A percentile compares a stretch with the other conserved stretches of the same genome.
Evolutionary conservation across 306 rosid genomes (phyloP).

Genomic region (Pyrus pyrifolia): DNA sequence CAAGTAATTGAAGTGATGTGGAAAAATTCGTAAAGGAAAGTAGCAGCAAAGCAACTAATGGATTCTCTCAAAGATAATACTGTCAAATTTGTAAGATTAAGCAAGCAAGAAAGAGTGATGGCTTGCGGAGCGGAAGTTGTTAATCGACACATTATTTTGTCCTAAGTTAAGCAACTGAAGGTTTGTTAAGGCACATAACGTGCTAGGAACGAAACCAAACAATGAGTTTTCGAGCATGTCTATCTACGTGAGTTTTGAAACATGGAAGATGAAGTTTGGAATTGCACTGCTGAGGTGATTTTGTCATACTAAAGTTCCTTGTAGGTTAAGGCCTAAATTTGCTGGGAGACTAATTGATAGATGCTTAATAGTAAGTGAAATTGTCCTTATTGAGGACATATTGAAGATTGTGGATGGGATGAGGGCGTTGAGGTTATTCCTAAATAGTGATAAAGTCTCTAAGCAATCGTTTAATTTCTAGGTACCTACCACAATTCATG

Average conservation of each 20-base stretch:
- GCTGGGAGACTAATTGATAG: conserved; percentile 11
- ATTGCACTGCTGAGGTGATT: not conserved
- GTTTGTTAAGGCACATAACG: not conserved
- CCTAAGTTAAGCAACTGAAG: not conserved
- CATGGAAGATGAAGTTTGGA: conserved; percentile 16
- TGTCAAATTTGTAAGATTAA: not conserved
- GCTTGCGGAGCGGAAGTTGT: not conserved
- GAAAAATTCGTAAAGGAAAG: not conserved
- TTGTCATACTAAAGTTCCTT: not conserved
- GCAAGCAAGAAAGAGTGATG: not conserved
- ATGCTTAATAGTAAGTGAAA: not conserved
- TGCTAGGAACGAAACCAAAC: not conserved
- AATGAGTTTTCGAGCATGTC: not conserved
- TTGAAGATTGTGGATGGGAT: not conserved
- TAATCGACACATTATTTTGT: too few relatives aligned
- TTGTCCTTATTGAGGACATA: not conserved
- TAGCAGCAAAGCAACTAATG: not conserved
- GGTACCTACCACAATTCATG: not conserved
- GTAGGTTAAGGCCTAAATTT: conserved; percentile 4
- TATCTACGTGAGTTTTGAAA: not conserved
- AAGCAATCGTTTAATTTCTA: too few relatives aligned
- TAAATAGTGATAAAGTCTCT: not conserved
- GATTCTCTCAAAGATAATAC: not conserved
- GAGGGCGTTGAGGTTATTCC: not conserved
- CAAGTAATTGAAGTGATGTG: not conserved